These are phyloP conservation scores for Mediolabrus comicus DNA, from an alignment of 108 stramenopile genomes.

Conservation along the genomic window DNA sequence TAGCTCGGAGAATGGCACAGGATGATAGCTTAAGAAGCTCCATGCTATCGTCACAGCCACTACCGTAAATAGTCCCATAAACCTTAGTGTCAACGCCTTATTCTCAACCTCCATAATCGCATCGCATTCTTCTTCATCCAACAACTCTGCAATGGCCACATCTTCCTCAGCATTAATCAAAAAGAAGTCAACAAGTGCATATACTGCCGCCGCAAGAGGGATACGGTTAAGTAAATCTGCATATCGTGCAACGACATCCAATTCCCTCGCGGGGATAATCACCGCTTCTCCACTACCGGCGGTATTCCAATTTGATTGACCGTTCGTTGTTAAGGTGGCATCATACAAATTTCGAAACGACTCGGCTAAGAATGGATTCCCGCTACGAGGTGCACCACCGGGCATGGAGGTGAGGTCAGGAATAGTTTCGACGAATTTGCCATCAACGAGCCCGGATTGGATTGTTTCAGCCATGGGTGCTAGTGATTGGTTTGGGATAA, in stretches of 20 bases:
- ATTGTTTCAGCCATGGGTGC: conserved; percentile 33
- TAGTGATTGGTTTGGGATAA: conserved; percentile 18
- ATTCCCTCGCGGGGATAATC: conserved; percentile 27
- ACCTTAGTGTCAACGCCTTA: conserved; percentile 19
- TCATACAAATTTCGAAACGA: conserved; percentile 32
- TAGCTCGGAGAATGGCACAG: conserved; percentile 42
- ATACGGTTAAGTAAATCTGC: conserved; percentile 40
- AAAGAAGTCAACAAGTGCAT: conserved; percentile 39
- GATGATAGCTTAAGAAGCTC: conserved; percentile 34
- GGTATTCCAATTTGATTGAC: neutral
- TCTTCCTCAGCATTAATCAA: conserved; percentile 45
- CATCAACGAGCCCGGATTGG: conserved; percentile 22
- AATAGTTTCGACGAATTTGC: conserved; percentile 24
- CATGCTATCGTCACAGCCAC: conserved; percentile 27
- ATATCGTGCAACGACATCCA: conserved; percentile 33
- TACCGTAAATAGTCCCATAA: conserved; percentile 27
- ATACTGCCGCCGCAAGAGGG: conserved; percentile 32
- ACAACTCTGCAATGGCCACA: conserved; percentile 31
- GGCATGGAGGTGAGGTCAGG: conserved; percentile 38
- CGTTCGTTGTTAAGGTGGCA: conserved; percentile 13
- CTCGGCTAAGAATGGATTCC: conserved; percentile 37
- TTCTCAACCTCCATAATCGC: conserved; percentile 2
- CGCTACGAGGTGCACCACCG: conserved; percentile 29
- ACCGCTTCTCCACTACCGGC: neutral
- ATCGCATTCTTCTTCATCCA: conserved; percentile 21